A percentile compares a stretch with the other conserved stretches of the same genome.
Evolutionary conservation across 2,329 filamentous ascomycete genomes (phyloP).

Genomic region (Kalaharituber pfeilii): DNA sequence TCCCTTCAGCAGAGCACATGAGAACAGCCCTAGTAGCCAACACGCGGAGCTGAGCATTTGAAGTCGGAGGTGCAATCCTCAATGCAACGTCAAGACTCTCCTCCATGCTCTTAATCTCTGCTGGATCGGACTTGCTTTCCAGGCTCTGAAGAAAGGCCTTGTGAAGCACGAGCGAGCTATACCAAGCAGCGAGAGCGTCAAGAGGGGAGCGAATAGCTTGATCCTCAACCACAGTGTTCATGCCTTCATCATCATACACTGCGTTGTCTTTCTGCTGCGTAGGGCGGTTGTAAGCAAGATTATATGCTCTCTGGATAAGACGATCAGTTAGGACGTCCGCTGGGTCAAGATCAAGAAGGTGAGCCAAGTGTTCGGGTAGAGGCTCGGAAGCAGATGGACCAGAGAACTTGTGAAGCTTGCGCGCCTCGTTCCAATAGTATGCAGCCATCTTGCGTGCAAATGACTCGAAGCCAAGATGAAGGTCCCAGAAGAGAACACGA

Average conservation of each 20-base stretch:
- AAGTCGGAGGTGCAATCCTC: conserved; percentile 58
- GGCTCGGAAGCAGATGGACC: conserved; percentile 36
- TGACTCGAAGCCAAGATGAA: conserved; percentile 41
- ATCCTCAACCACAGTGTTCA: conserved; percentile 74
- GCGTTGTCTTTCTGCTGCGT: conserved; percentile 47
- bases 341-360: conserved; percentile 60
- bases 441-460: conserved; percentile 57
- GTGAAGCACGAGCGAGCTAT: conserved; percentile 58
- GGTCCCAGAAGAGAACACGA: conserved; percentile 70
- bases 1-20: conserved; percentile 36
- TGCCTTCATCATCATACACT: conserved; percentile 44
- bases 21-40: conserved; percentile 43
- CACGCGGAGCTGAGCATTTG: conserved; percentile 47
- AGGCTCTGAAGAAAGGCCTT: conserved; percentile 49
- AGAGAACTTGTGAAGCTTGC: conserved; percentile 36
- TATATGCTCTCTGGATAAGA: conserved; percentile 72
- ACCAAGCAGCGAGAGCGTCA: conserved; percentile 84
- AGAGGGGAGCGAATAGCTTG: conserved; percentile 68
- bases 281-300: conserved; percentile 70
- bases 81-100: conserved; percentile 50
- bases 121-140: conserved; percentile 31
- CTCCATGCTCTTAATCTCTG: conserved; percentile 28
- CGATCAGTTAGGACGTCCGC: conserved; percentile 62
- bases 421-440: conserved; percentile 65
- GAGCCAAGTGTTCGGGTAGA: conserved; percentile 58